Conservation (phyloP, 2,329 filamentous ascomycete species). For the Xylariaceae sp. region DNA sequence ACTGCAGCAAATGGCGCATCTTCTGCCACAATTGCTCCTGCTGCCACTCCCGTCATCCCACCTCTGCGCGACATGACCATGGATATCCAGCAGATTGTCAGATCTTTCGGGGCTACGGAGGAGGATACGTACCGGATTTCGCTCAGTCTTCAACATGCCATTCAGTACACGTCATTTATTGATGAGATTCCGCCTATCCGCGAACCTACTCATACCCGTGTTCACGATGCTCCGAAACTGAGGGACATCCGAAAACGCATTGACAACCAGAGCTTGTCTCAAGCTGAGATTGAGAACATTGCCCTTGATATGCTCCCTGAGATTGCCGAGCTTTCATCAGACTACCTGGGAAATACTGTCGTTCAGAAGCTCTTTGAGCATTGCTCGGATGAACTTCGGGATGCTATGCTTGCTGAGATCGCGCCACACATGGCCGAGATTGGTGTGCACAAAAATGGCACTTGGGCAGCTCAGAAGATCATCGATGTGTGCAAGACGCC, state of each 20-base stretch:
- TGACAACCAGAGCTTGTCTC: conserved; percentile 84
- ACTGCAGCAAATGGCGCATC: conserved; percentile 26
- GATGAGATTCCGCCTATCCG: conserved; percentile 84
- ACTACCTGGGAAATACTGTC: conserved; percentile 98
- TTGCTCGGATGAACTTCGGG: conserved; percentile 84
- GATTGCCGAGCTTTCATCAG: conserved; percentile 88
- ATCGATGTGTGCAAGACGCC: conserved; percentile 91
- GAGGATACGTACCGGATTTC: conserved; percentile 72
- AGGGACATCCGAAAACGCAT: conserved; percentile 96
- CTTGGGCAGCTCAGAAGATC: conserved; percentile 98
- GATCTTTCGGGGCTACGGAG: conserved; percentile 78
- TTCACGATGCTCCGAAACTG: conserved; percentile 90
- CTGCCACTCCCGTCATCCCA: conserved; percentile 59
- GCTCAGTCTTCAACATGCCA: conserved; percentile 67
- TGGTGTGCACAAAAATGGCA: conserved; percentile 97
- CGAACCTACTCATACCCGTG: conserved; percentile 80
- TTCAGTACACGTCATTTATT: conserved; percentile 65
- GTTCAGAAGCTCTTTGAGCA: conserved; percentile 98
- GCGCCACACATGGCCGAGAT: conserved; percentile 92
- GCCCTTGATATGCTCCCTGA: conserved; percentile 93
- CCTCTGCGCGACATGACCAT: conserved; percentile 70
- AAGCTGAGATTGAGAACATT: conserved; percentile 85
- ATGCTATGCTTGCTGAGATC: conserved; percentile 85
- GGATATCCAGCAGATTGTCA: conserved; percentile 81
- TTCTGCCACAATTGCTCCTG: conserved; percentile 33